Conservation (phyloP, 345 rosid genomes). For the Lepidium didymum region DNA sequence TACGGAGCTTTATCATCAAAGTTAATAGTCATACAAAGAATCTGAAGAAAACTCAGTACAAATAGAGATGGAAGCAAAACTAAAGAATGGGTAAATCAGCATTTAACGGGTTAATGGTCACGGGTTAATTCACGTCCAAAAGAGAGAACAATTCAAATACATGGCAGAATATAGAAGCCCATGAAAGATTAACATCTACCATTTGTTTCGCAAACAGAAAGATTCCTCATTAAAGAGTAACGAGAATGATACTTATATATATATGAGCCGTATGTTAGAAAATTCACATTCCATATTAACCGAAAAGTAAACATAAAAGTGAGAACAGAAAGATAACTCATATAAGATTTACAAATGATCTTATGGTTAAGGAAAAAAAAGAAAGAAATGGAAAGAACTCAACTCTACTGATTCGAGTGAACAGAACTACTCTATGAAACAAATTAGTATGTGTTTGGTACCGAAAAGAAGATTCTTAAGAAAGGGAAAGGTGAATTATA, state of each 20-base stretch:
- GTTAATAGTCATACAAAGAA: not conserved
- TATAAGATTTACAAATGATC: not conserved
- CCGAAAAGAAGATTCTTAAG: not conserved
- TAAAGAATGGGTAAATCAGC: not conserved
- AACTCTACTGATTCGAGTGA: not conserved
- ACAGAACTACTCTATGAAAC: not conserved
- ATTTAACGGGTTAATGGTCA: not conserved
- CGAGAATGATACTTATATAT: not conserved
- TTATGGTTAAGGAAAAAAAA: not conserved
- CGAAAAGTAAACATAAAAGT: not conserved
- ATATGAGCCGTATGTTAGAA: not conserved
- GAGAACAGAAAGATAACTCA: not conserved
- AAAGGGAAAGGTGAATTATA: constrained; percentile 12
- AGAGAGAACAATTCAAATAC: not conserved
- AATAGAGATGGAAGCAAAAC: not conserved
- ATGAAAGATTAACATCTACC: not conserved
- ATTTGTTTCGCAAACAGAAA: not conserved
- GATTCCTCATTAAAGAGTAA: not conserved
- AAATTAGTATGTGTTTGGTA: not conserved
- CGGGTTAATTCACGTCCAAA: not conserved
- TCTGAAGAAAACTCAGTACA: not conserved
- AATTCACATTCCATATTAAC: not conserved
- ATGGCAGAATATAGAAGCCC: not conserved
- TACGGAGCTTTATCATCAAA: not conserved
- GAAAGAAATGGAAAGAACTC: not conserved